phyloP scores from a whole-genome alignment of 306 rosid genomes.

The Chamaecrista fasciculata region DNA sequence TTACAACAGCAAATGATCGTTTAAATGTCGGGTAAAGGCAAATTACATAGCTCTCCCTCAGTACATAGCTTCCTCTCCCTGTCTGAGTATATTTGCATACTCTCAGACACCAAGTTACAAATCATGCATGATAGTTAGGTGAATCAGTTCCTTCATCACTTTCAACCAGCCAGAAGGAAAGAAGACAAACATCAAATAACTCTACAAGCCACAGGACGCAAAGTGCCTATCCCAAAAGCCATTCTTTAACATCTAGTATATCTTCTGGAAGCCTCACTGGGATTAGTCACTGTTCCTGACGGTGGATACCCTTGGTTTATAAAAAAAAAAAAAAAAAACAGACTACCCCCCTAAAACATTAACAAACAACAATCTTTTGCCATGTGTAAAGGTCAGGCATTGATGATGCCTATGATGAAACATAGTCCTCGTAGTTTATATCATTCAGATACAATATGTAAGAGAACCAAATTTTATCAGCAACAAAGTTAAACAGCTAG shows the following conservation, averaged over 20 bases:
- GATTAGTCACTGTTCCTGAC: too few species aligned
- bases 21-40: slow-evolving; percentile 11
- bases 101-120: neutral
- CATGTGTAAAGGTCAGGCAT: neutral
- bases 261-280: neutral
- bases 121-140: neutral
- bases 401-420: neutral
- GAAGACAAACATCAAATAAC: neutral
- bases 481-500: neutral
- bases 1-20: neutral
- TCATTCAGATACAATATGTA: neutral
- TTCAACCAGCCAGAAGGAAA: neutral
- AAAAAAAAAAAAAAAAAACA: too few species aligned
- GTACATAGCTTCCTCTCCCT: neutral
- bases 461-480: neutral
- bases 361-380: neutral
- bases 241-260: neutral
- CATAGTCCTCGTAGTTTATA: neutral
- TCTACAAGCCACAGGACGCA: neutral
- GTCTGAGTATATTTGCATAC: neutral
- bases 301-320: too few species aligned
- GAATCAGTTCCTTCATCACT: neutral
- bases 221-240: neutral
- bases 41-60: neutral
- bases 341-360: neutral